These are phyloP conservation scores for Cutaneotrichosporon spelunceum DNA, from an alignment of 1,284 basidiomycete species.

Conservation along the genomic window DNA sequence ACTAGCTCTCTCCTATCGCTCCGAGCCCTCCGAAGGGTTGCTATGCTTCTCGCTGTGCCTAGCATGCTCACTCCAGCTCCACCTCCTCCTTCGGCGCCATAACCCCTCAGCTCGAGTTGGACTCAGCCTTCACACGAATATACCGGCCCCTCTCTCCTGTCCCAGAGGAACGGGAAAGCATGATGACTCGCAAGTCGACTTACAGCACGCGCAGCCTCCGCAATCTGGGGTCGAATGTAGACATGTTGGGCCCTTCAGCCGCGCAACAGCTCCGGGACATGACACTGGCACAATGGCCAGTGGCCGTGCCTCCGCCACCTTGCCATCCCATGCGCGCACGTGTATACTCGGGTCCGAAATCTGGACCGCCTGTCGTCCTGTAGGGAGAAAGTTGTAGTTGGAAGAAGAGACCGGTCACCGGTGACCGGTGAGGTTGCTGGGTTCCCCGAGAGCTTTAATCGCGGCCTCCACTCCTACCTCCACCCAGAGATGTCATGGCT, in stretches of 20 bases:
- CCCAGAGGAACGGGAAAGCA: conserved; percentile 2
- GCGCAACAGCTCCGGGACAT: conserved; percentile 5
- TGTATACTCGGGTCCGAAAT: background rate
- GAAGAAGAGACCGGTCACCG: background rate
- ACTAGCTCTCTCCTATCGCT: background rate
- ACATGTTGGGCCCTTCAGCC: background rate
- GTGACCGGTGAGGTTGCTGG: conserved; percentile 1
- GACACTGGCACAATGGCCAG: background rate
- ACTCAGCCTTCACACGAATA: background rate
- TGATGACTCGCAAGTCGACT: background rate
- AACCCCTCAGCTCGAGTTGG: background rate
- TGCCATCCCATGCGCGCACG: background rate
- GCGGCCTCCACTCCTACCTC: background rate
- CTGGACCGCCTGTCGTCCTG: background rate
- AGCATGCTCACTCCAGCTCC: background rate
- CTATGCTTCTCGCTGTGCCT: background rate
- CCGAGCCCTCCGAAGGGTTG: too few species aligned
- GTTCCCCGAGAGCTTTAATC: background rate
- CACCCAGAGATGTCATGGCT: background rate
- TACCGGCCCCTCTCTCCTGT: conserved; percentile 2
- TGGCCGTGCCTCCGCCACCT: background rate
- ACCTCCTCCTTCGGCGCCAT: conserved; percentile 3
- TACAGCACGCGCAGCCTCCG: background rate
- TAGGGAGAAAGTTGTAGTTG: background rate
- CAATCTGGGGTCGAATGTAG: background rate